These are phyloP conservation scores for Dictyostelium brefeldianum DNA, from an alignment of 78 protist species.

Conservation along the genomic window DNA sequence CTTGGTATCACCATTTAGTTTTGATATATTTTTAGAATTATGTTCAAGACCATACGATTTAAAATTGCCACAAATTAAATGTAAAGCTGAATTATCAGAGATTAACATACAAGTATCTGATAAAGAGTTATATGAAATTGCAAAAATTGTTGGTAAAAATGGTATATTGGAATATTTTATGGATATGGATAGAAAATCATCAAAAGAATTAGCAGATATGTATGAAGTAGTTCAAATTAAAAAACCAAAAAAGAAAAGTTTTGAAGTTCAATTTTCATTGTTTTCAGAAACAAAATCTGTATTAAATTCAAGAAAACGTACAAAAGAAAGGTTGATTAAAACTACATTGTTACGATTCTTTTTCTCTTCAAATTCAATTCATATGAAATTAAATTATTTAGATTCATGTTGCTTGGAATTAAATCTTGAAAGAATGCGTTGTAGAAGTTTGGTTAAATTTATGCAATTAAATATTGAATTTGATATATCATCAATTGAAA, in stretches of 20 bases:
- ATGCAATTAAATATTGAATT: constrained; percentile 47
- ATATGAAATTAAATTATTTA: constrained; percentile 23
- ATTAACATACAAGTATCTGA: constrained; percentile 34
- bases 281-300: constrained; percentile 55
- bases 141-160: constrained; percentile 62
- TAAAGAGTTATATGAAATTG: constrained; percentile 34
- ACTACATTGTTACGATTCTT: constrained; percentile 44
- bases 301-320: constrained; percentile 51
- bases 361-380: constrained; percentile 11
- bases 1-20: constrained; percentile 35
- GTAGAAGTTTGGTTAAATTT: constrained; percentile 55
- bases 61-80: constrained; percentile 50
- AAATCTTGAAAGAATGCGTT: constrained; percentile 6
- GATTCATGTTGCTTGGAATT: not conserved
- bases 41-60: constrained; percentile 68
- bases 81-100: constrained; percentile 32
- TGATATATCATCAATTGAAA: constrained; percentile 27
- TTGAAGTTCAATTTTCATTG: constrained; percentile 22
- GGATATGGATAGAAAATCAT: constrained; percentile 24
- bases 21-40: constrained; percentile 32
- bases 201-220: constrained; percentile 56
- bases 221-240: constrained; percentile 36
- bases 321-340: constrained; percentile 41
- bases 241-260: constrained; percentile 8
- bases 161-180: constrained; percentile 58